phyloP scores from a whole-genome alignment of 1,284 basidiomycete genomes.

The Pyrrhoderma lamaoense region DNA sequence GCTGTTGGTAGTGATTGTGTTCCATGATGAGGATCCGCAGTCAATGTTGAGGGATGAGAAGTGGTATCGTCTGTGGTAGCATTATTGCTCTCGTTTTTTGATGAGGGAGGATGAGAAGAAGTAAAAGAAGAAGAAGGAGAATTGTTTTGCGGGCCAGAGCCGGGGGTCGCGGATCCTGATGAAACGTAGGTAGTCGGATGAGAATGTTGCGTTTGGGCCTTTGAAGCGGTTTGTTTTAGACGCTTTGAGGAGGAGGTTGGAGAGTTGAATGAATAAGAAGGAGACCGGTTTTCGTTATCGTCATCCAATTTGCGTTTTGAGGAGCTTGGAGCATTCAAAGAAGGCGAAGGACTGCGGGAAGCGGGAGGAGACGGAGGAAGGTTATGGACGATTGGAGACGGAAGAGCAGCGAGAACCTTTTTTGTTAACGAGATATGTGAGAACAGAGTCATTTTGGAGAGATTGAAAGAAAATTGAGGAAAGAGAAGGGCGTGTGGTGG shows the following conservation, averaged over 20 bases:
- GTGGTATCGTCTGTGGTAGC: too few relatives aligned
- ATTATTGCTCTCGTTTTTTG: too few relatives aligned
- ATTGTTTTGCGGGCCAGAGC: too few relatives aligned
- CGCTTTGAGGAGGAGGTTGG: slow-evolving; percentile 15
- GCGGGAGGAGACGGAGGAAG: too few relatives aligned
- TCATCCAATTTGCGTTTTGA: slow-evolving; percentile 56
- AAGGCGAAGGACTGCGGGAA: neutral
- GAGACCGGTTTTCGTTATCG: slow-evolving; percentile 27
- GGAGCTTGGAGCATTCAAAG: slow-evolving; percentile 18
- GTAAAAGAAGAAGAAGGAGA: too few relatives aligned
- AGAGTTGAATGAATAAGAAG: slow-evolving; percentile 23
- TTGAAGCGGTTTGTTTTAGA: too few relatives aligned
- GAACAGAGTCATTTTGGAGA: neutral
- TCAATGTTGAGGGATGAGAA: too few relatives aligned
- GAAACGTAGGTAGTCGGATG: neutral
- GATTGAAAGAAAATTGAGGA: neutral
- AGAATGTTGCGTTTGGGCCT: slow-evolving; percentile 19
- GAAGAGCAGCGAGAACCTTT: neutral
- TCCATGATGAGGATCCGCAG: too few relatives aligned
- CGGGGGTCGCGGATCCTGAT: slow-evolving; percentile 3
- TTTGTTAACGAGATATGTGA: neutral
- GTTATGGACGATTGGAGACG: neutral
- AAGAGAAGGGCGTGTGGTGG: neutral
- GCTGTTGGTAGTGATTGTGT: too few relatives aligned
- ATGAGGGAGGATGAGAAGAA: too few relatives aligned